Evolutionary conservation across 805 yeast genomes (phyloP), one percentile per base, ranked within the genome.

Genomic region (Myxozyma udenii): DNA sequence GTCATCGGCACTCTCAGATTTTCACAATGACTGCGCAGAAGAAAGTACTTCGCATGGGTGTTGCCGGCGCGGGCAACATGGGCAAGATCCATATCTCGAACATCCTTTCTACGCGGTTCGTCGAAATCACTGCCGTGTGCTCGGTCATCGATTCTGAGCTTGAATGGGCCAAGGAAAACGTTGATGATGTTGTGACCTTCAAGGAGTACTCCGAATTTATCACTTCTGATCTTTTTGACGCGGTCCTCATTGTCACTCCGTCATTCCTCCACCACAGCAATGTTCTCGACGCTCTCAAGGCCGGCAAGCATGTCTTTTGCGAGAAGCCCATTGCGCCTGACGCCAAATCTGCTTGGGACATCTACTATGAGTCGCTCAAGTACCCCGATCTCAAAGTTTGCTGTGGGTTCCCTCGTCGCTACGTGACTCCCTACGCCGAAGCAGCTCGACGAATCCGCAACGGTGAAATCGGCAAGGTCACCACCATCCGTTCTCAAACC

Each of bases 241-340:
- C 63, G 16, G 66, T 63, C 18, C 46, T 61, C 30, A 48, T 63
- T 14, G 64, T 62, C 5, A 48, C 63, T 24, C 66, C 66, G 12
- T 62, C 62, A 21, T 45, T 26, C 16, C 25, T 58, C 35, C 64
- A 62, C 51, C 58, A 66, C 9, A 53, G 48, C 3, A 55, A 61
- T 33, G 51, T 63, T 25, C 36, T 46, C 41, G 46, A 48, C 49
- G 60, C 62, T 3, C 46, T 63, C 14, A 21, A 45, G 11, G 61
- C 62, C 23, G 66, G 66, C n/a, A 63, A 63, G 50, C 66, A 63
- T 44, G 65, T 63, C 25, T 48, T 63, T 22, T 57, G 60, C 44
- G 66, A 63, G 51, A 63, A 63, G 52, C 66, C 66, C 4, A 43
- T 63, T 22, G 60, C 64, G n/a, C 43, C 40, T 7, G 62, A 58